Evolutionary conservation across 2,329 filamentous ascomycete genomes (phyloP), one percentile per base, ranked within the genome.

Genomic region (Nothophoma quercina): DNA sequence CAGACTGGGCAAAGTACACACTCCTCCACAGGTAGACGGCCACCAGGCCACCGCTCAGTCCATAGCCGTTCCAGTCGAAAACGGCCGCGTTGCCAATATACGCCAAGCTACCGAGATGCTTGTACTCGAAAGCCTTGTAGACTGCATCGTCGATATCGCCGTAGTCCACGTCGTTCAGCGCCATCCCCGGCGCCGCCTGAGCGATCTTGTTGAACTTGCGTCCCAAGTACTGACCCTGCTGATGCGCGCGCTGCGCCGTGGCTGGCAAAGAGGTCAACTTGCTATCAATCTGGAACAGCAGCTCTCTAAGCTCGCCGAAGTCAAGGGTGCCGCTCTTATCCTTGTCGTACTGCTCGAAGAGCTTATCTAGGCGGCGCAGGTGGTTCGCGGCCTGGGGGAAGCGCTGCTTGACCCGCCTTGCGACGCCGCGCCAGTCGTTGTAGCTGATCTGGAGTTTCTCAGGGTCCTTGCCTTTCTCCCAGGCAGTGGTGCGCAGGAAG

Each of bases 11-110:
- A 79, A 99, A 99, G 77, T 99, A 99, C 12, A 97, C 88, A 60
- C 91, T 93, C 57, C 95, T 82, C 95, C 95, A 99, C 26, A 96
- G 85, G 74, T 99, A 99, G 40, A 98, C 93, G 0, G 93, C 95
- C 82, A 96, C 83, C 36, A 99, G 76, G 0, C 95, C 95, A 42
- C 95, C 95, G 1, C 86, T 86, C 51, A 95, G 77, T 64, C 83
- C 93, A 80, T 88, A 83, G 0, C 91, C 93, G 34, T 88, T 85
- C 46, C 95, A 85, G 71, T 99, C 95, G 67, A 99, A 99, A 32
- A 99, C 88, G 4, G 95, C 95, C 7, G 92, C 93, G 73, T 99
- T 99, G 35, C 96, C 96, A 62, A 99, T 87, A 68, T 99, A 99
- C 5, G 96, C 95, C 65, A 99, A 77, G 62, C 87, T 95, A 18